phyloP scores from a whole-genome alignment of 139 green algal genomes.

The Coelastrella sp. region DNA sequence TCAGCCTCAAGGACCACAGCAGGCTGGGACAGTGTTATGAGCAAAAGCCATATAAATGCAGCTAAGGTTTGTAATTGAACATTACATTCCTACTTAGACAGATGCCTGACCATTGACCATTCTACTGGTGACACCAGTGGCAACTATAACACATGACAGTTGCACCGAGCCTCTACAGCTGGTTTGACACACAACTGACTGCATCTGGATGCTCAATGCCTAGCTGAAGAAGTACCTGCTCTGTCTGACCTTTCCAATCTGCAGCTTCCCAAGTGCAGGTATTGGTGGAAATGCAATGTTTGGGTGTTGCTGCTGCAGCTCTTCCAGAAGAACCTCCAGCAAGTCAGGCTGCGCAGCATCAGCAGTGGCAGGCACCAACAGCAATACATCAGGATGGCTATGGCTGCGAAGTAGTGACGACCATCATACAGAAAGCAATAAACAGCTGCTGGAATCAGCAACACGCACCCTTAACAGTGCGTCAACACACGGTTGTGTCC shows the following conservation, averaged over 20 bases:
- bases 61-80: no score
- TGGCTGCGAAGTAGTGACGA: no score
- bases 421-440: background rate
- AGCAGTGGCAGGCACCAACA: background rate
- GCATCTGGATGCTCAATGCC: background rate
- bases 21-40: no score
- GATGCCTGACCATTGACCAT: no score
- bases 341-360: conserved; percentile 55
- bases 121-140: no score
- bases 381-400: background rate
- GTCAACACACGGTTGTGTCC: no score
- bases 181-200: no score
- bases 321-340: conserved; percentile 77
- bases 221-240: conserved; percentile 93
- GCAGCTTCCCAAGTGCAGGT: conserved; percentile 74
- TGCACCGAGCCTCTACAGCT: no score
- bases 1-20: no score
- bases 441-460: background rate
- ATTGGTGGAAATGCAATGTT: conserved; percentile 72
- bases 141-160: no score
- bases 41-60: no score
- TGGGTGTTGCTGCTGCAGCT: conserved; percentile 69
- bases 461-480: background rate
- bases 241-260: conserved; percentile 75
- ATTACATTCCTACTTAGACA: no score